phyloP scores from a whole-genome alignment of 1,284 basidiomycete species.

The Sporisorium scitamineum region DNA sequence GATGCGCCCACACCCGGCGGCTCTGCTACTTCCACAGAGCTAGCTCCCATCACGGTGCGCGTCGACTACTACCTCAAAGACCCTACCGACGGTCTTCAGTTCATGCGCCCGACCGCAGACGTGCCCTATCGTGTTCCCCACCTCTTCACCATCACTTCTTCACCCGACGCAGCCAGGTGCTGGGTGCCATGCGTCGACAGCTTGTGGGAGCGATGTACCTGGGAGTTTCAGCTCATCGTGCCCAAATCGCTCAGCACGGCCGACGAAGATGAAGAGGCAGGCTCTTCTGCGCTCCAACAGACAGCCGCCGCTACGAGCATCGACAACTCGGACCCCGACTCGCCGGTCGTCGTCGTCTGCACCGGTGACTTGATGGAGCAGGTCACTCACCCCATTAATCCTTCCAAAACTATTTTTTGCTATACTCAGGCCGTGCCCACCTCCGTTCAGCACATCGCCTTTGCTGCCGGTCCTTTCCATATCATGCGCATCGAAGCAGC shows the following conservation, averaged over 20 bases:
- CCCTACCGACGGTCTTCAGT: conserved; percentile 87
- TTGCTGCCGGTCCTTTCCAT: conserved; percentile 92
- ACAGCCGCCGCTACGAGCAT: conserved; percentile 5
- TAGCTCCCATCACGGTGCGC: conserved; percentile 80
- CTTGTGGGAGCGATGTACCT: conserved; percentile 95
- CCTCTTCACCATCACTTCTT: conserved; percentile 88
- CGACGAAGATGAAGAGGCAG: conserved; percentile 31
- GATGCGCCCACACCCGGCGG: conserved; percentile 47
- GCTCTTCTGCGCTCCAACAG: conserved; percentile 11
- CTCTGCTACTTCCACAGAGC: conserved; percentile 72
- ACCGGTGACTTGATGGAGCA: conserved; percentile 79
- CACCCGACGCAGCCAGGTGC: conserved; percentile 88
- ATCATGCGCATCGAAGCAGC: conserved; percentile 43
- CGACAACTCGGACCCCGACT: conserved; percentile 60
- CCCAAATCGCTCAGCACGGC: conserved; percentile 74
- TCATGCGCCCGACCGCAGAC: conserved; percentile 81
- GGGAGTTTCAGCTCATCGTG: conserved; percentile 97
- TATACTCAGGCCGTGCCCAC: conserved; percentile 89
- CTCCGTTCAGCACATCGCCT: conserved; percentile 93
- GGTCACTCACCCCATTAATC: conserved; percentile 89
- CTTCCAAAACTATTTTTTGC: conserved; percentile 92
- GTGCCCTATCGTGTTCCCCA: conserved; percentile 87
- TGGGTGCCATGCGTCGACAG: conserved; percentile 98
- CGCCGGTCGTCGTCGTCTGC: conserved; percentile 80
- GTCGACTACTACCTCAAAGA: conserved; percentile 84